Evolutionary conservation across 139 green algal species (phyloP).

Genomic region (Deuterostichococcus epilithicus): DNA sequence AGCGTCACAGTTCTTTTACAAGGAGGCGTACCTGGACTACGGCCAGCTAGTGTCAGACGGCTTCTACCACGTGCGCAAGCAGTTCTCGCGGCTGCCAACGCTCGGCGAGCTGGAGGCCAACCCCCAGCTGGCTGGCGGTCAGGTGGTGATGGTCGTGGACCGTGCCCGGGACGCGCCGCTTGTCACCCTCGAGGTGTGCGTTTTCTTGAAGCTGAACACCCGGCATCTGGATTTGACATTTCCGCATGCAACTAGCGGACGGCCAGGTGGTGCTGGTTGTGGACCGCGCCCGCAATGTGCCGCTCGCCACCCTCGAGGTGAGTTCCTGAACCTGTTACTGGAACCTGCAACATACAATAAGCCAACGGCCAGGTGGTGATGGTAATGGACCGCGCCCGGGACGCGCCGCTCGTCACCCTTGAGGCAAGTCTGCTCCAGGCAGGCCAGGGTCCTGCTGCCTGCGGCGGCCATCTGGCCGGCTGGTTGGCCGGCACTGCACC

Average conservation of each 20-base stretch:
- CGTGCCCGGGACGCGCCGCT: not conserved
- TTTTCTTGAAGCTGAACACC: too few relatives aligned
- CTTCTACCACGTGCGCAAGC: conserved; percentile 1
- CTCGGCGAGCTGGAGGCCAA: not conserved
- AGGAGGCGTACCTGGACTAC: not conserved
- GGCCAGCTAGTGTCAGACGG: not conserved
- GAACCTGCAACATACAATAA: too few relatives aligned
- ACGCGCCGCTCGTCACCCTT: not conserved
- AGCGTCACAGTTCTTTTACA: not conserved
- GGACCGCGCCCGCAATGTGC: too few relatives aligned
- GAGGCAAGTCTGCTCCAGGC: too few relatives aligned
- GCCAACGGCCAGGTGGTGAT: not conserved
- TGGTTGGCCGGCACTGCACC: too few relatives aligned
- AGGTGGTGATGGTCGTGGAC: not conserved
- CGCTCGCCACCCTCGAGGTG: too few relatives aligned
- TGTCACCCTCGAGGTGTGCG: not conserved
- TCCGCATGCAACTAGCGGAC: too few relatives aligned
- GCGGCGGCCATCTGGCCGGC: too few relatives aligned
- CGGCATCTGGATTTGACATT: too few relatives aligned
- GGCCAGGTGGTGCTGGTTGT: too few relatives aligned
- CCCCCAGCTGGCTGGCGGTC: not conserved
- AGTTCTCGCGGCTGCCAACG: not conserved
- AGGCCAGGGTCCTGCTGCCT: too few relatives aligned
- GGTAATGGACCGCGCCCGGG: not conserved
- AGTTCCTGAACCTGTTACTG: too few relatives aligned